Percentiles rank a stretch among this genome's conserved stretches.
These are phyloP conservation scores for Phytophthora megakarya DNA, from an alignment of 352 stramenopile genomes.

Conservation along the genomic window DNA sequence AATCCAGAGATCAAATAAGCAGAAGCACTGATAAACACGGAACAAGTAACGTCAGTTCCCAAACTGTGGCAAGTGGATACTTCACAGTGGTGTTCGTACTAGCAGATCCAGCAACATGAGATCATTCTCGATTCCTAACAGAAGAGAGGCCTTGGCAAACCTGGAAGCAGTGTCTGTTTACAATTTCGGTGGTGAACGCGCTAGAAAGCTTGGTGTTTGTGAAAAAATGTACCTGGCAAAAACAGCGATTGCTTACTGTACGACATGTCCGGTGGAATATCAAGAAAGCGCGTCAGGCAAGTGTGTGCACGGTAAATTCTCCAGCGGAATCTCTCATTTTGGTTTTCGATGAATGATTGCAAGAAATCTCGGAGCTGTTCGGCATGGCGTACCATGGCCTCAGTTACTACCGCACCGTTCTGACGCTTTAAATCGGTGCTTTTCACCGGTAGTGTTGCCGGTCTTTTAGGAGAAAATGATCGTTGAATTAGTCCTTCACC, in stretches of 20 bases:
- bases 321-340: conserved; percentile 78
- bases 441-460: conserved; percentile 26
- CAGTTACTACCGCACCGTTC: conserved; percentile 33
- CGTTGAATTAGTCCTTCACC: conserved; percentile 34
- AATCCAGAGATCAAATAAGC: conserved; percentile 66
- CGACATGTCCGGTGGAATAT: conserved; percentile 76
- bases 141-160: conserved; percentile 63
- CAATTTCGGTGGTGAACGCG: neutral
- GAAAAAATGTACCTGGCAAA: conserved; percentile 48
- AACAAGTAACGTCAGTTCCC: conserved; percentile 18
- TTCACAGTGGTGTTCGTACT: conserved; percentile 39
- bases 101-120: conserved; percentile 90
- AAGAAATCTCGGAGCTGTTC: conserved; percentile 75
- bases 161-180: conserved; percentile 50
- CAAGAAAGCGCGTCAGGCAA: conserved; percentile 66
- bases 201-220: neutral
- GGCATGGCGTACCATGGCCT: conserved; percentile 59
- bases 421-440: conserved; percentile 24
- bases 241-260: conserved; percentile 69
- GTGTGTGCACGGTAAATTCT: conserved; percentile 83
- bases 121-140: conserved; percentile 85
- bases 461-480: conserved; percentile 35
- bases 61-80: neutral
- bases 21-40: conserved; percentile 57
- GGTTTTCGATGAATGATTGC: conserved; percentile 85